A percentile compares a stretch with the other conserved stretches of the same genome.
Conservation (phyloP, 352 stramenopile genomes). For the Globisporangium polare region DNA sequence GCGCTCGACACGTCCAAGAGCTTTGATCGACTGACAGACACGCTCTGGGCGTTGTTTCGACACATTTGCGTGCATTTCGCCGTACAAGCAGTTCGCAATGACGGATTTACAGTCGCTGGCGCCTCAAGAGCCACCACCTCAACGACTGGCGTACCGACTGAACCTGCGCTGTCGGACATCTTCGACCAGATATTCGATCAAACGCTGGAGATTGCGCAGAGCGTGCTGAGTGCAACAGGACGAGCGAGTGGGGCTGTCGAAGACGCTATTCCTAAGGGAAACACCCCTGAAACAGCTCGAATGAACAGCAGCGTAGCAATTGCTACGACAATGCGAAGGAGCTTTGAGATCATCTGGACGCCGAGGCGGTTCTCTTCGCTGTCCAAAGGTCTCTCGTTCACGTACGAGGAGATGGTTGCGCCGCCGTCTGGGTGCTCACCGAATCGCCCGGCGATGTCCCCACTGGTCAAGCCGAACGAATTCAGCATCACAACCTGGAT, state of each 20-base stretch:
- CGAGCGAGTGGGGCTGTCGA: background rate
- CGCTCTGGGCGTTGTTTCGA: constrained; percentile 32
- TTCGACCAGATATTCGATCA: constrained; percentile 9
- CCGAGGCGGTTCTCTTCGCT: constrained; percentile 56
- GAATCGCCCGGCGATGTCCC: constrained; percentile 34
- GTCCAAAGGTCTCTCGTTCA: constrained; percentile 50
- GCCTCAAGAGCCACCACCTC: background rate
- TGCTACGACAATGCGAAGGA: constrained; percentile 27
- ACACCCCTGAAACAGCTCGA: constrained; percentile 1
- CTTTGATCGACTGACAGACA: constrained; percentile 20
- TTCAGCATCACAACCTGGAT: constrained; percentile 90
- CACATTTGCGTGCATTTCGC: constrained; percentile 43
- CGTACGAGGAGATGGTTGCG: constrained; percentile 51
- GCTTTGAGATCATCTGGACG: constrained; percentile 68
- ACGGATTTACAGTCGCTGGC: background rate
- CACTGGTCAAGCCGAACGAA: constrained; percentile 61
- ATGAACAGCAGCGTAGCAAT: background rate
- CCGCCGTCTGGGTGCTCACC: background rate
- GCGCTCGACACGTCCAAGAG: background rate
- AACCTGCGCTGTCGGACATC: constrained; percentile 1
- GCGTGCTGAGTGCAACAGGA: background rate
- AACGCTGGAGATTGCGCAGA: constrained; percentile 1
- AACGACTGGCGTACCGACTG: background rate
- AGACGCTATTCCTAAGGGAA: background rate
- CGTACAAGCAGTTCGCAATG: background rate